phyloP scores from a whole-genome alignment of 2,329 filamentous ascomycete genomes.

The Aschersonia sp. region DNA sequence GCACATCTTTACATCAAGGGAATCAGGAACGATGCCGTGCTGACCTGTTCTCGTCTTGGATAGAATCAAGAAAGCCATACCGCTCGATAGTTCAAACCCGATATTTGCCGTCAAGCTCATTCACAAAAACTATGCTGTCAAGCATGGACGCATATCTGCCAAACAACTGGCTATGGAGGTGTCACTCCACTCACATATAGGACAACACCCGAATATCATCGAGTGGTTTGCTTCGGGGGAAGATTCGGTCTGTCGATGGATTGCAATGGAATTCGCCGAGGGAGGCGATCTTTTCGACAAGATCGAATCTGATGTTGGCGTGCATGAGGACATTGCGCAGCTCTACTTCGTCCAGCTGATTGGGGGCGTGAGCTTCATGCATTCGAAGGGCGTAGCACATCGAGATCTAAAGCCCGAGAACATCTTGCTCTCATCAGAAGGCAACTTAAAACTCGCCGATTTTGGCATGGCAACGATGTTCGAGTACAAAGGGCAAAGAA shows the following conservation, averaged over 20 bases:
- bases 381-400: conserved; percentile 89
- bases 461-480: conserved; percentile 94
- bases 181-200: conserved; percentile 75
- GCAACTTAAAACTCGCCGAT: conserved; percentile 86
- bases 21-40: not conserved
- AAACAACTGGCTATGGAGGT: conserved; percentile 91
- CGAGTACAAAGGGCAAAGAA: conserved; percentile 70
- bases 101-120: conserved; percentile 98
- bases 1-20: not conserved
- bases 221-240: conserved; percentile 82
- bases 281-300: conserved; percentile 98
- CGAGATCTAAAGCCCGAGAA: conserved; percentile 91
- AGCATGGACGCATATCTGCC: conserved; percentile 72
- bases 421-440: conserved; percentile 71
- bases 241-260: conserved; percentile 83
- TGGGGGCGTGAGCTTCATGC: conserved; percentile 84
- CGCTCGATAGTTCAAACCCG: conserved; percentile 51
- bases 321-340: conserved; percentile 89
- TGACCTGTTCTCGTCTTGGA: not conserved
- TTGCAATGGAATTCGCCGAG: conserved; percentile 93
- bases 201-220: conserved; percentile 85
- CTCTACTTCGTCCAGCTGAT: conserved; percentile 91
- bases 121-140: conserved; percentile 87
- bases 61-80: conserved; percentile 87
- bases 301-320: conserved; percentile 92